Evolutionary conservation across 345 rosid genomes (phyloP), one percentile per base, ranked within the genome.

Genomic region (Salix purpurea): DNA sequence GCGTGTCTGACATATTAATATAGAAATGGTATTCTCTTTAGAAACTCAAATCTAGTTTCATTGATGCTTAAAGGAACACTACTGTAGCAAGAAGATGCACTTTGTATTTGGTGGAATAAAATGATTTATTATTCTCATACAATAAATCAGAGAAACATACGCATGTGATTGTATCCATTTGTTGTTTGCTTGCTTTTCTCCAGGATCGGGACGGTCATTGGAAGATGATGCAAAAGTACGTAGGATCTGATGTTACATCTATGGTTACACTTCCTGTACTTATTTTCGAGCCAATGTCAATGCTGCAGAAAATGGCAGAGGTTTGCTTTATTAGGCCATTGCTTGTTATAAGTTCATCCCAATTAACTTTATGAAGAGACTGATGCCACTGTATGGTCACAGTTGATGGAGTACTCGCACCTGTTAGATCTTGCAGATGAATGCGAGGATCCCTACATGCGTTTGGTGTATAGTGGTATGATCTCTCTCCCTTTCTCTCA

Each of bases 291-390:
- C 97, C 98, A 23, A 90, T 91, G 96, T 90, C 99, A 64, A 95
- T 91, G 97, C 88, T 93, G 66, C 99, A 90, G 89, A 95, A 87
- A 83, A 89, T 95, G 93, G 92, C 99, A 2, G 98, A 95, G 98
- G 98, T 95, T 72, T 74, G 86, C 72, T 24, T 65, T 73, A 7
- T 72, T 69, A 21, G 62, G 15, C 77, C 65, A 70, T 40, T 32
- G 16, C 23, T 28, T 18, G 26, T 10, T n/a, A 14, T 11, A 19
- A n/a, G 6, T 69, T 70, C 21, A 12, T 67, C 32, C 32, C 2
- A 8, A 64, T 28, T 39, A 74, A 34, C 19, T 28, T 46, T 61
- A 42, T 42, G 56, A 44, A 61, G 50, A 46, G 50, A 46, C 50
- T 46, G 16, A 44, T 19, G 37, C 65, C 15, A 21, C 7, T 52